Evolutionary conservation across 164 flowering plant species (phyloP).

Genomic region (Annona cherimola): DNA sequence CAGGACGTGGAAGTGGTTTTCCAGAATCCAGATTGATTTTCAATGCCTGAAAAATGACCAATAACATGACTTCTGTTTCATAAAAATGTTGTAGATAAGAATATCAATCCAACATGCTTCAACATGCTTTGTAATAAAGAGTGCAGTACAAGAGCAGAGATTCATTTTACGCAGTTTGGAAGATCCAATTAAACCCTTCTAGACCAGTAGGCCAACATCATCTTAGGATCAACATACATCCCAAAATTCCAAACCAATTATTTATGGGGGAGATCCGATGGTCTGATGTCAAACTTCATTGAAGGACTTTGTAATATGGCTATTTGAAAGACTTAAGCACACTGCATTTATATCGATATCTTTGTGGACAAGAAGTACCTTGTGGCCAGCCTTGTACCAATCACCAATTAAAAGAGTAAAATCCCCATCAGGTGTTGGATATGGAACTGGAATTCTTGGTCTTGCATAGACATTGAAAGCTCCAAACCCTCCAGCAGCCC

Average conservation of each 20-base stretch:
- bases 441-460: conserved; percentile 66
- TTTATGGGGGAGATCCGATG: no score
- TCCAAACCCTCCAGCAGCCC: conserved; percentile 77
- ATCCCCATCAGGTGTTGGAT: conserved; percentile 49
- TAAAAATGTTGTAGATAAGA: not conserved
- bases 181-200: no score
- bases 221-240: no score
- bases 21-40: conserved; percentile 60
- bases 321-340: no score
- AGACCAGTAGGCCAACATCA: no score
- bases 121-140: no score
- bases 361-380: conserved; percentile 30
- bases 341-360: no score
- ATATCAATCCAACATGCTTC: not conserved
- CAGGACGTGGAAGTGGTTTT: conserved; percentile 53
- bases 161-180: no score
- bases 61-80: not conserved
- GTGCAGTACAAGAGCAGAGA: no score
- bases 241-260: no score
- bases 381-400: conserved; percentile 67
- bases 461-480: conserved; percentile 51
- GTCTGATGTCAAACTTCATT: no score
- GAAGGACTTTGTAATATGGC: no score
- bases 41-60: conserved; percentile 39
- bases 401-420: conserved; percentile 69